A percentile compares a stretch with the other conserved stretches of the same genome.
Conservation (phyloP, 129 eudicot genomes). For the Rutidosis leptorrhynchoides region DNA sequence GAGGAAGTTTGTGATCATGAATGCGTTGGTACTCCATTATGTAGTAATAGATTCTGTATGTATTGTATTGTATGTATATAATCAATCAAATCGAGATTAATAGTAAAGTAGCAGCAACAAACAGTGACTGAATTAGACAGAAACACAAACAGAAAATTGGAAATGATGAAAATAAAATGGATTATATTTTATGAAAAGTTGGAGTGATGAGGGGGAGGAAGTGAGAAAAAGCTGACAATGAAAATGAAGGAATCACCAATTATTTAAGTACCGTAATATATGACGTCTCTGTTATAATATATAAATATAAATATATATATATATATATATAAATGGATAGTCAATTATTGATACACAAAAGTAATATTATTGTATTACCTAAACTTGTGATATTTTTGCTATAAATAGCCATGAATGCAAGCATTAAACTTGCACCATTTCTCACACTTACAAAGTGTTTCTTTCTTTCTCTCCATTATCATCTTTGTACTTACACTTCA, state of each 20-base stretch:
- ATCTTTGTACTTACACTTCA: too few species aligned
- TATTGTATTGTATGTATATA: background rate
- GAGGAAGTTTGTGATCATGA: conserved; percentile 63
- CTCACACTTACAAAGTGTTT: too few species aligned
- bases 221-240: conserved; percentile 34
- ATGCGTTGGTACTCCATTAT: conserved; percentile 93
- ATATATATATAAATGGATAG: too few species aligned
- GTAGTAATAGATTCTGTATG: conserved; percentile 25
- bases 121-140: conserved; percentile 10
- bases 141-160: background rate
- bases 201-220: conserved; percentile 13
- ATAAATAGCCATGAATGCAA: too few species aligned
- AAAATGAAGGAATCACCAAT: conserved; percentile 17
- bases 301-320: too few species aligned
- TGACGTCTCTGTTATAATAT: too few species aligned
- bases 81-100: background rate
- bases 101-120: background rate
- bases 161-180: background rate
- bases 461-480: too few species aligned
- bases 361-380: too few species aligned
- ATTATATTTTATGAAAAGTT: background rate
- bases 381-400: too few species aligned
- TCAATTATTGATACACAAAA: too few species aligned
- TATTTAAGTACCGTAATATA: conserved; percentile 12
- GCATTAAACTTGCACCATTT: too few species aligned